Percentiles rank a stretch among this genome's conserved stretches.
phyloP scores from a whole-genome alignment of 2,329 filamentous ascomycete genomes.

The Sporothrix protearum region DNA sequence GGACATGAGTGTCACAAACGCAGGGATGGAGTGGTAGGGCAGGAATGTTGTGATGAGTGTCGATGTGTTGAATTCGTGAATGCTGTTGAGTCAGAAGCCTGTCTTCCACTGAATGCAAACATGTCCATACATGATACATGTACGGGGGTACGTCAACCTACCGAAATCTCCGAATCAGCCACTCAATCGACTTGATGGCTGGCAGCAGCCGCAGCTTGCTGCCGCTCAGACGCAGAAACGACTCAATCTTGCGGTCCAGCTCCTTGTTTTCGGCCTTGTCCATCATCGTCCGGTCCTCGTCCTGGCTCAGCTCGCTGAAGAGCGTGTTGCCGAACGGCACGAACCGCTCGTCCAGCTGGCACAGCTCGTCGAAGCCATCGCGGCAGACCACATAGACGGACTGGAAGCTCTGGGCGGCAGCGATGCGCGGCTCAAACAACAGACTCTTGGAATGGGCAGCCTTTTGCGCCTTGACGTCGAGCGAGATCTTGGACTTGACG shows the following conservation, averaged over 20 bases:
- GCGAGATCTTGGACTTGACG: conserved; percentile 80
- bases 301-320: conserved; percentile 91
- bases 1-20: conserved; percentile 81
- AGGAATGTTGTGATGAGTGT: conserved; percentile 79
- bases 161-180: conserved; percentile 88
- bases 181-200: conserved; percentile 87
- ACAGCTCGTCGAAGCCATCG: conserved; percentile 88
- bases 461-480: conserved; percentile 91
- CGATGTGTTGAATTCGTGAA: conserved; percentile 86
- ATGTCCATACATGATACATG: no score
- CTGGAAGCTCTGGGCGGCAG: conserved; percentile 84
- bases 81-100: conserved; percentile 46
- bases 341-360: conserved; percentile 79
- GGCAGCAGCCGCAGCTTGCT: conserved; percentile 77
- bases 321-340: conserved; percentile 68
- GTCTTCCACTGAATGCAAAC: no score
- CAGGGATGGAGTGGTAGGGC: conserved; percentile 82
- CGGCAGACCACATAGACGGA: conserved; percentile 81
- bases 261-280: conserved; percentile 76
- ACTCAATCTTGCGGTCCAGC: conserved; percentile 71
- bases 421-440: conserved; percentile 83
- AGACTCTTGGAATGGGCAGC: conserved; percentile 89
- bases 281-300: conserved; percentile 82
- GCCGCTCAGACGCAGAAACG: conserved; percentile 77
- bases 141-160: conserved; percentile 39